These are phyloP conservation scores for Coemansia sp. DNA, from an alignment of 192 early-diverging fungal species.

Conservation along the genomic window DNA sequence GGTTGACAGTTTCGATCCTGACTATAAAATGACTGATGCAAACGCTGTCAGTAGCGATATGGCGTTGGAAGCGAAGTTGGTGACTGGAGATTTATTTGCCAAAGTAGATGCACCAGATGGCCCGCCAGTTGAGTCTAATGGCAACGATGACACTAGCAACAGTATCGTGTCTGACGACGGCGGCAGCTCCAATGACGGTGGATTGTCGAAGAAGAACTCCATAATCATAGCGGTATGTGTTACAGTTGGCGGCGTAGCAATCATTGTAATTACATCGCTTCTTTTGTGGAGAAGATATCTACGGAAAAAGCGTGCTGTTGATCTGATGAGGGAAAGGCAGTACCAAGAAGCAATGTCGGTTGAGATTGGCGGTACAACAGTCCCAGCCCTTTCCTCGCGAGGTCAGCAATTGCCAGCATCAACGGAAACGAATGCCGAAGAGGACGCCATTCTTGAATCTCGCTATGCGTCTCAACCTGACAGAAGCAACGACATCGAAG, in stretches of 20 bases:
- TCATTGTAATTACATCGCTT: background rate
- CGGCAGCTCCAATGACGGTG: background rate
- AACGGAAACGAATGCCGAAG: background rate
- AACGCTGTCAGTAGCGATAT: background rate
- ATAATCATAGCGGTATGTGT: constrained; percentile 1
- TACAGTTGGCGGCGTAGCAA: background rate
- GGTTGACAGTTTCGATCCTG: background rate
- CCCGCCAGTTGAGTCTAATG: too few species aligned
- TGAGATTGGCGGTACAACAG: background rate
- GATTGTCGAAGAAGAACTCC: background rate
- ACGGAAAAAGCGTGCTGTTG: background rate
- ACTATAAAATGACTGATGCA: constrained; percentile 1
- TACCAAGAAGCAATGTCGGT: background rate
- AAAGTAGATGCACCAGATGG: too few species aligned
- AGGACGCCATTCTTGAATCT: background rate
- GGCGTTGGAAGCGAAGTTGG: background rate
- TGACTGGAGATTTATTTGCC: background rate
- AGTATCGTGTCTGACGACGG: background rate
- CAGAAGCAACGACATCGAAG: background rate
- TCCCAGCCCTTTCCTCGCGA: background rate
- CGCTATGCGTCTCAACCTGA: background rate
- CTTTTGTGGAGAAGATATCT: background rate
- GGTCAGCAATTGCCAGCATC: background rate
- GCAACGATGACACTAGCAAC: too few species aligned
- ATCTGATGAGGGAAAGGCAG: background rate